Percentiles rank a stretch among this genome's conserved stretches.
Evolutionary conservation across 2,329 filamentous ascomycete species (phyloP).

Genomic region (Epichloe aotearoae): DNA sequence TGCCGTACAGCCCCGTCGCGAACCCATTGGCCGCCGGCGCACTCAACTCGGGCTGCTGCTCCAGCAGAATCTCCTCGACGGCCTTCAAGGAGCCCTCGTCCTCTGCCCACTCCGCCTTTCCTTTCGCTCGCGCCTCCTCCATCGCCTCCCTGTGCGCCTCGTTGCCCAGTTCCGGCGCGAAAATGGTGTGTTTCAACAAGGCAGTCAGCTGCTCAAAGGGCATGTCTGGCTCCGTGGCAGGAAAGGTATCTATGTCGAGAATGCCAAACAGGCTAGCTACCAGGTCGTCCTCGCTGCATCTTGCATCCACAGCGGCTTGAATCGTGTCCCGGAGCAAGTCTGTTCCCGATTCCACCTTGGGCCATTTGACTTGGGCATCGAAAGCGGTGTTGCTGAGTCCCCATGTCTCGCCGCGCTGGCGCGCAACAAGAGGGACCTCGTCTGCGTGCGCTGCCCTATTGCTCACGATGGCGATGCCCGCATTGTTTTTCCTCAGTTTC

Average conservation of each 20-base stretch:
- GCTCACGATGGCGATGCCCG: slow-evolving; percentile 47
- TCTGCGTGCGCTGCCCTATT: slow-evolving; percentile 41
- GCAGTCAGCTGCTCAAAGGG: slow-evolving; percentile 41
- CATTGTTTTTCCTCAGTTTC: slow-evolving; percentile 35
- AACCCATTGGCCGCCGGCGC: slow-evolving; percentile 24
- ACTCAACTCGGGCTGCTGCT: slow-evolving; percentile 25
- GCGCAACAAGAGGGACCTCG: slow-evolving; percentile 45
- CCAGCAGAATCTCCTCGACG: slow-evolving; percentile 22
- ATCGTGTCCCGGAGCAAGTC: slow-evolving; percentile 30
- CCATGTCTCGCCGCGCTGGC: slow-evolving; percentile 37
- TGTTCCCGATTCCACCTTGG: slow-evolving; percentile 44
- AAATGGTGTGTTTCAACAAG: slow-evolving; percentile 45
- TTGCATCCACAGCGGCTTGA: slow-evolving; percentile 22
- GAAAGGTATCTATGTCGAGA: slow-evolving; percentile 45
- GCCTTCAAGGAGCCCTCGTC: slow-evolving; percentile 23
- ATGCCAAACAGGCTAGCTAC: slow-evolving; percentile 38
- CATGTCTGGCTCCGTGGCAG: slow-evolving; percentile 23
- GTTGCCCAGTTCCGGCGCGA: slow-evolving; percentile 45
- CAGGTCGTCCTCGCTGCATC: slow-evolving; percentile 32
- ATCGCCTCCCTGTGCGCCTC: slow-evolving; percentile 31
- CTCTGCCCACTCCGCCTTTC: slow-evolving; percentile 22
- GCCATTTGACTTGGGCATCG: slow-evolving; percentile 40
- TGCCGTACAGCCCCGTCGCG: slow-evolving; percentile 49
- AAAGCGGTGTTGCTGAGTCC: slow-evolving; percentile 52
- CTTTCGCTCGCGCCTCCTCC: slow-evolving; percentile 26